phyloP scores from a whole-genome alignment of 2,329 filamentous ascomycete species.

The Cercospora sojina region DNA sequence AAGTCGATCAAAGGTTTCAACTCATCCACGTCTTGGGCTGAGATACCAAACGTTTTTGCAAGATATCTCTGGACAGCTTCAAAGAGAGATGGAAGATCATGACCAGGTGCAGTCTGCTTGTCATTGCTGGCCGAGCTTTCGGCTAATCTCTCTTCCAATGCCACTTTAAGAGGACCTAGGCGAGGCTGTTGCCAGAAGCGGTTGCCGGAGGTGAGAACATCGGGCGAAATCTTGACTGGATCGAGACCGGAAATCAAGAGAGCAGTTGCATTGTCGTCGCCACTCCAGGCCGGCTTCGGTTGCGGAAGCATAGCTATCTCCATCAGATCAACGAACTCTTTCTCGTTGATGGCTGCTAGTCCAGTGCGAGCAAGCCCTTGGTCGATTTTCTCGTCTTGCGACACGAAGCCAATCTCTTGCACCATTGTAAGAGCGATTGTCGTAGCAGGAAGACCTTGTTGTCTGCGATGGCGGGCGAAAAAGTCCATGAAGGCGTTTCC shows the following conservation, averaged over 20 bases:
- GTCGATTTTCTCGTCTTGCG: background rate
- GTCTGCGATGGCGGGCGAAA: slow-evolving; percentile 15
- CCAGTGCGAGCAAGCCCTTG: background rate
- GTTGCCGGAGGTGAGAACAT: background rate
- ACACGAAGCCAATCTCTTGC: background rate
- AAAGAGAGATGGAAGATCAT: background rate
- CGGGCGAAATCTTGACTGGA: background rate
- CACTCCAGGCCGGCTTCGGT: background rate
- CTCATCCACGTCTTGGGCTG: background rate
- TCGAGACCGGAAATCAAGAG: background rate
- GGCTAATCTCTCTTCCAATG: background rate
- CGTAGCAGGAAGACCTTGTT: slow-evolving; percentile 22
- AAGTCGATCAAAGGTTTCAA: background rate
- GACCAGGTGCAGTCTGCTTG: background rate
- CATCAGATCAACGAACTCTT: background rate
- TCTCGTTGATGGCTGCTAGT: background rate
- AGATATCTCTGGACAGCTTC: background rate
- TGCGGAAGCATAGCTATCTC: background rate
- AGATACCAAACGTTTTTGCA: background rate
- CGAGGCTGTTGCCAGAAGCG: background rate
- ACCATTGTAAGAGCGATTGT: slow-evolving; percentile 30
- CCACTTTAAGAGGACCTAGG: background rate
- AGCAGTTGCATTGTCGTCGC: background rate
- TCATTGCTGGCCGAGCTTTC: background rate
- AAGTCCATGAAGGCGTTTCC: slow-evolving; percentile 26